Evolutionary conservation across 306 rosid species (phyloP), one percentile per base, ranked within the genome.

Genomic region (Parietaria judaica): DNA sequence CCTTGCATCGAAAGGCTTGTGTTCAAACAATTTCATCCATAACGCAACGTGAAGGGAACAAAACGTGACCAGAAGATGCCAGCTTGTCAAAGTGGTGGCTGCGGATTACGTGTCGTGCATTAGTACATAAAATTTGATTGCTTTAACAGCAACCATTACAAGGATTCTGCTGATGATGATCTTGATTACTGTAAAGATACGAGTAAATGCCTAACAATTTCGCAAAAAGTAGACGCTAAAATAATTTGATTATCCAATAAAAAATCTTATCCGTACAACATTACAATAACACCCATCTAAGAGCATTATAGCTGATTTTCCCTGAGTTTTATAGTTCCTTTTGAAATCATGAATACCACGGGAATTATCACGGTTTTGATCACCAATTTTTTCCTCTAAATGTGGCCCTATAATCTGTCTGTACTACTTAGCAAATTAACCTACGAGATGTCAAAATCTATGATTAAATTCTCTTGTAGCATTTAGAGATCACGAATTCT

Each of bases 11-110:
- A 91, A 91, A 66, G 96, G 82, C 77, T 91, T 91, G 73, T 91
- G 96, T 69, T 91, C 98, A 72, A 91, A 91, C 71, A 85, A 68
- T 77, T 83, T 85, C 98, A 91, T 78, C 81, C 73, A 81, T 44
- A 88, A 76, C 14, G 98, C 98, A 72, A 82, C 78, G 16, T 91
- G 96, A 80, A 91, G 98, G 39, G 98, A 91, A 70, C 95, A 91
- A 78, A 91, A 91, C 51, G 98, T 91, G 66, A 91, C 98, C 60
- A 91, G 95, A 67, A 91, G 90, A 88, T 91, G 98, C 98, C 98
- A 91, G 77, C 96, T 91, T 61, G 98, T 91, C 92, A 91, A 82
- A 56, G 98, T 88, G 41, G 96, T 91, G 70, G 98, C 96, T 91
- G 92, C 65, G 54, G 44, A 47, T 66, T 51, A 23, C 60, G 59